These are phyloP conservation scores for Curvularia sp. DNA, from an alignment of 2,329 filamentous ascomycete genomes.

Conservation along the genomic window DNA sequence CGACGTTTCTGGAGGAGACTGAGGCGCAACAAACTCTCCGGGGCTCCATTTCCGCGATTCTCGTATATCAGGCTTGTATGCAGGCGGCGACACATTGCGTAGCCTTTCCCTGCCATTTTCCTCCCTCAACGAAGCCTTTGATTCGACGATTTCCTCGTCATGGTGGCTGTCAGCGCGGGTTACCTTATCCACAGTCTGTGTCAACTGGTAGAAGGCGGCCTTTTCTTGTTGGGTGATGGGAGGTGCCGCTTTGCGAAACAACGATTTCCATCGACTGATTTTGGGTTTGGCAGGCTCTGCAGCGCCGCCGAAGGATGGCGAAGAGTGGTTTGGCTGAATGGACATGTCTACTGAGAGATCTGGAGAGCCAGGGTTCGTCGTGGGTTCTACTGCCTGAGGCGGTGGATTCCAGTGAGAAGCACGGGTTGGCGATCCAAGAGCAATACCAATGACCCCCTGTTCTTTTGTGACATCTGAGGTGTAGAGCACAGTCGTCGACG, in stretches of 20 bases:
- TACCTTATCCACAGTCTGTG: constrained; percentile 30
- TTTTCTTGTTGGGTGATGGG: constrained; percentile 33
- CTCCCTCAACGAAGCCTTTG: constrained; percentile 20
- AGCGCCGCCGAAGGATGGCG: constrained; percentile 16
- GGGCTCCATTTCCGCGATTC: constrained; percentile 38
- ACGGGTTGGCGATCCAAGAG: constrained; percentile 49
- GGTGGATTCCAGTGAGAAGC: constrained; percentile 39
- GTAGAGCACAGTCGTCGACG: constrained; percentile 42
- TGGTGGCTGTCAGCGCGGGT: constrained; percentile 44
- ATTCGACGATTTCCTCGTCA: constrained; percentile 36
- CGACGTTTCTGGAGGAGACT: constrained; percentile 17
- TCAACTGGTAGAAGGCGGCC: constrained; percentile 47
- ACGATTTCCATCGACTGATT: constrained; percentile 49
- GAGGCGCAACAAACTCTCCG: constrained; percentile 20
- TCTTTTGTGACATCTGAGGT: constrained; percentile 39
- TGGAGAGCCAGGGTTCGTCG: constrained; percentile 5
- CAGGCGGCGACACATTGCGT: constrained; percentile 33
- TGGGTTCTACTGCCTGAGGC: constrained; percentile 27
- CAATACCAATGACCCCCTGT: constrained; percentile 49
- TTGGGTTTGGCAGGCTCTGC: constrained; percentile 42
- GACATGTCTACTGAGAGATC: constrained; percentile 22
- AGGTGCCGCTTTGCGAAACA: constrained; percentile 45
- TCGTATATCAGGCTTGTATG: constrained; percentile 42
- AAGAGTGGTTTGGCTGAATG: constrained; percentile 14
- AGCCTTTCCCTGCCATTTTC: constrained; percentile 29